These are phyloP conservation scores for Rhizophlyctis rosea DNA, from an alignment of 192 early-diverging fungal genomes.

Conservation along the genomic window DNA sequence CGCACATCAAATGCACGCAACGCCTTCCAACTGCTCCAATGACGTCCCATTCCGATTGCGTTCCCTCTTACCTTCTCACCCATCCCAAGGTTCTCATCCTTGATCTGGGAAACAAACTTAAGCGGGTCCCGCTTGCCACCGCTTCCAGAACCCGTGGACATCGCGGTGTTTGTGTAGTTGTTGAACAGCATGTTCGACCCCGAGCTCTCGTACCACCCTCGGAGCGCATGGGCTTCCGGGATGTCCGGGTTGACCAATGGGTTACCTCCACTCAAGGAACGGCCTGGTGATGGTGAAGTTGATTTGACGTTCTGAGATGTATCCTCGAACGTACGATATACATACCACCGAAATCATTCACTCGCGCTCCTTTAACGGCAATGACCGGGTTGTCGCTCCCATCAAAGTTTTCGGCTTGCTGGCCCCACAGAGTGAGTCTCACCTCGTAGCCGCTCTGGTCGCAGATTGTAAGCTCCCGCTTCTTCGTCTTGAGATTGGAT, in stretches of 20 bases:
- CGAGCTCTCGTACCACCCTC: slow-evolving; percentile 64
- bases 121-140: slow-evolving; percentile 35
- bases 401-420: slow-evolving; percentile 68
- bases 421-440: slow-evolving; percentile 83
- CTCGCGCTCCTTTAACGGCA: slow-evolving; percentile 79
- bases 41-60: too few relatives aligned
- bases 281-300: neutral
- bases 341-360: slow-evolving; percentile 81
- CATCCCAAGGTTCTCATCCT: slow-evolving; percentile 66
- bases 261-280: slow-evolving; percentile 13
- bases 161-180: slow-evolving; percentile 36
- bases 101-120: slow-evolving; percentile 67
- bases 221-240: slow-evolving; percentile 66
- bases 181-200: slow-evolving; percentile 35
- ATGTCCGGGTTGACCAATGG: slow-evolving; percentile 72
- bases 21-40: slow-evolving; percentile 5
- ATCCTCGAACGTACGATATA: too few relatives aligned
- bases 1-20: slow-evolving; percentile 22
- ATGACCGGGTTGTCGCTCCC: slow-evolving; percentile 55
- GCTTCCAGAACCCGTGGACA: slow-evolving; percentile 21
- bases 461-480: slow-evolving; percentile 79
- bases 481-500: slow-evolving; percentile 53
- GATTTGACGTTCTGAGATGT: neutral
- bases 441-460: slow-evolving; percentile 72
- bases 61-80: slow-evolving; percentile 54